Evolutionary conservation across 306 rosid species (phyloP).

Genomic region (Leucaena leucocephala): DNA sequence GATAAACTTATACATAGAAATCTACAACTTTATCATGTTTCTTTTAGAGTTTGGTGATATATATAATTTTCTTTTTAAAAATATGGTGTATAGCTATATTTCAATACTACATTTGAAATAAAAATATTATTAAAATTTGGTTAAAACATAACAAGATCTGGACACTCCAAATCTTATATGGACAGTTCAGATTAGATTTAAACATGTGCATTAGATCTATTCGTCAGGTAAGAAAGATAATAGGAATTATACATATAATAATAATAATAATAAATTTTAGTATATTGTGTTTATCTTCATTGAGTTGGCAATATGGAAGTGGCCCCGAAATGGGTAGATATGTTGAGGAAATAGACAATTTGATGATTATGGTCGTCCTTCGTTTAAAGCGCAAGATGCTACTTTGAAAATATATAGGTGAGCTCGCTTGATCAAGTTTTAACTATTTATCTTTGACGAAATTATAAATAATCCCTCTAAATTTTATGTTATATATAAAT

Average conservation of each 20-base stretch:
- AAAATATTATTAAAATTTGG: no score
- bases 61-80: background rate
- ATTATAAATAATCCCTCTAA: no score
- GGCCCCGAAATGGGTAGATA: background rate
- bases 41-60: background rate
- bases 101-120: no score
- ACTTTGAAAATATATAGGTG: background rate
- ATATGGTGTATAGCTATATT: no score
- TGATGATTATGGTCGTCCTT: background rate
- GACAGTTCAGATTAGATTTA: background rate
- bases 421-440: no score
- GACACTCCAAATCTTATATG: background rate
- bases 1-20: background rate
- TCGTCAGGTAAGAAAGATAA: no score
- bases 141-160: background rate
- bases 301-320: background rate
- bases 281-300: background rate
- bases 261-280: background rate
- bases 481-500: no score
- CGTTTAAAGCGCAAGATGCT: background rate
- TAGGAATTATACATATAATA: no score
- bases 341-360: background rate
- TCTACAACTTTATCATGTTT: constrained; percentile 18
- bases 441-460: no score
- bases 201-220: background rate